Evolutionary conservation across 1,284 basidiomycete genomes (phyloP), one percentile per base, ranked within the genome.

Genomic region (Ganoderma leucocontextum): DNA sequence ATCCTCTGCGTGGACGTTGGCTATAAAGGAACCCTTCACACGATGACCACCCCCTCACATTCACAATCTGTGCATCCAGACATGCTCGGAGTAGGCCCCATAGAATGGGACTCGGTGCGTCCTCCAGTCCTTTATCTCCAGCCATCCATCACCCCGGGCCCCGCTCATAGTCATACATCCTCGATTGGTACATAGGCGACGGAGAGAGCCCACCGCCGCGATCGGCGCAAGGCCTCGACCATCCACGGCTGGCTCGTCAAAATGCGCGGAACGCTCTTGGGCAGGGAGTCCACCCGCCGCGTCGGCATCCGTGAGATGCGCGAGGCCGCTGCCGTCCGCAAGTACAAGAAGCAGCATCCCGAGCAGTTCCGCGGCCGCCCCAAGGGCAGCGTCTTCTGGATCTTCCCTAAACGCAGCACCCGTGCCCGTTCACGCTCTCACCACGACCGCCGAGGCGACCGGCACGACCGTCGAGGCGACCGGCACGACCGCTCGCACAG

Each of bases 171-270:
- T 83, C 72, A 76, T 81, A 4, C 12, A 19, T 33, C 13, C 39
- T 33, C 42, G 36, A 15, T 49, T 29, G 22, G 35, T n/a, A n/a
- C 29, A 25, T 36, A 74, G 58, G 82, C 89, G 75, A 87, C 88
- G 39, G 82, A 83, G 61, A 81, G 72, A 13, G 66, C 60, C 33
- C 70, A 70, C 35, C 67, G 70, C 29, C 74, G 71, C 29, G 74
- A 76, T 70, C 83, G 79, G 58, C 88, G 84, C 66, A 87, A 88
- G 62, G 84, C 91, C 15, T 91, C 90, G 5, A 85, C 85, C 5
- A 84, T 92, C 78, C 91, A 93, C 74, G 91, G 91, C 63, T 93
- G 91, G 91, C 82, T 93, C 68, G 87, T 89, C n/a, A 93, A 93
- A 79, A 86, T 89, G 86, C 86, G 91, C 70, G 92, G 91, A 41